Conservation (phyloP, 2,329 filamentous ascomycete species). For the Neopestalotiopsis rosae region DNA sequence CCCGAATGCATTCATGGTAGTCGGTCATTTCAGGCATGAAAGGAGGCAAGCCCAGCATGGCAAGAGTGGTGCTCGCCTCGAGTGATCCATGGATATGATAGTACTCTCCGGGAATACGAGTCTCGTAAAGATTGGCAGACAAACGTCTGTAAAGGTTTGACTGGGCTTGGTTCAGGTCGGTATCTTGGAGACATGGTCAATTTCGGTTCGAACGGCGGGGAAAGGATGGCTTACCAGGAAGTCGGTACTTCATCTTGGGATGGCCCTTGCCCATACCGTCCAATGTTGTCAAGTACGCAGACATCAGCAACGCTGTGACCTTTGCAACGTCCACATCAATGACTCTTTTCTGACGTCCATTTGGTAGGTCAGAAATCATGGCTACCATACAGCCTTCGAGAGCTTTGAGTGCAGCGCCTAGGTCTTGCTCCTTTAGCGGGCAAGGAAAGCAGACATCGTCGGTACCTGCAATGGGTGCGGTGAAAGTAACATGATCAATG, state of each 20-base stretch:
- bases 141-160: slow-evolving; percentile 74
- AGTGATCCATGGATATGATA: slow-evolving; percentile 80
- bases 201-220: slow-evolving; percentile 34
- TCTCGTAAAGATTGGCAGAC: slow-evolving; percentile 75
- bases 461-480: slow-evolving; percentile 31
- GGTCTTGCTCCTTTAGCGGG: slow-evolving; percentile 47
- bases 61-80: slow-evolving; percentile 71
- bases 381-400: slow-evolving; percentile 65
- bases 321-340: slow-evolving; percentile 59
- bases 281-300: slow-evolving; percentile 61
- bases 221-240: slow-evolving; percentile 31
- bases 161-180: slow-evolving; percentile 73
- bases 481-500: slow-evolving; percentile 36
- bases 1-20: slow-evolving; percentile 62
- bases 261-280: slow-evolving; percentile 56
- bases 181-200: slow-evolving; percentile 56
- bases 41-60: slow-evolving; percentile 72
- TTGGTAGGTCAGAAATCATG: slow-evolving; percentile 61
- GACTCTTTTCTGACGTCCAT: slow-evolving; percentile 45
- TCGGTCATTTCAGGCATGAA: slow-evolving; percentile 64
- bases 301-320: slow-evolving; percentile 61
- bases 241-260: slow-evolving; percentile 50
- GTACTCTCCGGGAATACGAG: slow-evolving; percentile 68
- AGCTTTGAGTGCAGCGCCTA: slow-evolving; percentile 56
- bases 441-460: slow-evolving; percentile 44